Base-by-base conservation (phyloP, 768 basidiomycete genomes). In the Mycena metata region DNA sequence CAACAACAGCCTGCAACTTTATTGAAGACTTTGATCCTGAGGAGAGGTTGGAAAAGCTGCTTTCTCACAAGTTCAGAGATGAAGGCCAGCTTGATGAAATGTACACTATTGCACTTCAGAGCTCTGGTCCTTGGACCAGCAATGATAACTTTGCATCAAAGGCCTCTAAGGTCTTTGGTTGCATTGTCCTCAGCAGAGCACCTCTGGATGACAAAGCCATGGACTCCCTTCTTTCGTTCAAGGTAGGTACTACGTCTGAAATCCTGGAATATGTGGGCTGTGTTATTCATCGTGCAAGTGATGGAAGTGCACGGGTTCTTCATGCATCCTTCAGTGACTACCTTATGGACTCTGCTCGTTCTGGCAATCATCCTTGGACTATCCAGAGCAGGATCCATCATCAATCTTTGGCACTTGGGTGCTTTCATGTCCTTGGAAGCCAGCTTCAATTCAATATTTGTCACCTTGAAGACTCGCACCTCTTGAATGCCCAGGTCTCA, bases 1-100 rank as follows among this genome's bases (percentile, higher is more conserved):
- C 73, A 17, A 54, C 69, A 6, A 74, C 71, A 10, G 76, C 75
- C 3, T 57, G 47, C 46, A 66, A 65, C 21, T 76, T 73, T 35
- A 74, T 76, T 21, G n/a, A n/a, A 9, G 23, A 16, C 15, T 55
- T 19, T 26, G 9, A 64, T 16, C 52, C 52, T 0, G 11, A 21
- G 15, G 10, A 46, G 9, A 21, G 16, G 12, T 52, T 64, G n/a
- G 15, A 36, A 3, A 21, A 3, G 1, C 3, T 64, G 2, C 54
- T 55, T 4, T 1, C 4, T 4, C 21, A 2, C 4, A 1, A 16
- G 23, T 50, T 17, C 9, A 39, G 11, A 10, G 11, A 39, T 9
- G 9, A 15, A 9, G 9, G 41, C 1, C 5, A 30, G 10, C 35
- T 61, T 7, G 35, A 61, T 26, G 9, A 10, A 6, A 35, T 61